Evolutionary conservation across 208 protist genomes (phyloP), one percentile per base, ranked within the genome.

Genomic region (Trypanosoma rangeli): DNA sequence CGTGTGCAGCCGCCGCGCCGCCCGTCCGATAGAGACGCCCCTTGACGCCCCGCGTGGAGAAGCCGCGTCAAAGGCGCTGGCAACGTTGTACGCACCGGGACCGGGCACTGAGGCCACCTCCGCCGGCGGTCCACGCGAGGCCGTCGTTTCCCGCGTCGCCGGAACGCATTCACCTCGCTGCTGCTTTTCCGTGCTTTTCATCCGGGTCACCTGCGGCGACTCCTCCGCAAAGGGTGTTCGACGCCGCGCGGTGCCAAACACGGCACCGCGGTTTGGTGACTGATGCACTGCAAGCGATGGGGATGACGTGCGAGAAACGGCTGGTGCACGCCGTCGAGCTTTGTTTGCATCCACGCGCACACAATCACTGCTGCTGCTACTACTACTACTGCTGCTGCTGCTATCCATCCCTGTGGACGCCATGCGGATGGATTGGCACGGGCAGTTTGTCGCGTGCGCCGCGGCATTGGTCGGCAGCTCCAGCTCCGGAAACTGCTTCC

Each of bases 391-490:
- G 49, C 49, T 53, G n/a, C n/a, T 8, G 22, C 28, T 39, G 13
- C 61, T 37, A 60, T 24, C 35, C 16, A 22, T 31, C 39, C 42
- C 35, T 28, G 31, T 4, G 16, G 56, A 90, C 1, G 74, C 49
- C 0, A 52, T 60, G 48, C 80, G 63, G 29, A 81, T 78, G 20
- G 28, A 44, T 28, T 90, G 77, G 55, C 79, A 87, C 3, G 88
- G 82, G 53, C 88, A 94, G 35, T 49, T 67, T 15, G 76, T 64
- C 26, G 83, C 84, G 62, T 94, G 88, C 26, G 88, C 78, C 35
- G 85, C 73, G 1, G 88, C 85, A 75, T 92, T 91, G 39, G 81
- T 82, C 24, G 88, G 74, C 70, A 87, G 87, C 18, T 74, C 79
- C 24, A 90, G n/a, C 18, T 83, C 79, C 3, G 64, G 65, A 18